Conservation (phyloP, 1,139 yeast genomes). For the Candida sp. region DNA sequence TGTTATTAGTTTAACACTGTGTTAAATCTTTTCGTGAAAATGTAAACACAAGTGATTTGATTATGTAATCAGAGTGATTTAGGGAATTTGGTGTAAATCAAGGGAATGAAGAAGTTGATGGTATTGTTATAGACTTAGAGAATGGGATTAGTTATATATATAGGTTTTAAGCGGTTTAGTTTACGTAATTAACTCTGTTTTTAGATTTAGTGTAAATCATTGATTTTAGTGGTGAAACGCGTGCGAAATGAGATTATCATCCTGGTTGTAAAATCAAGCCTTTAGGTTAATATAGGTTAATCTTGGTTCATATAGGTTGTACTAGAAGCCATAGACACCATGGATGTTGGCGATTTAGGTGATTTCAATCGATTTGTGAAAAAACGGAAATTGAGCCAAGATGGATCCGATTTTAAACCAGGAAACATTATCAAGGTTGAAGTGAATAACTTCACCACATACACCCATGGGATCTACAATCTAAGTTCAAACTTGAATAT, state of each 20-base stretch:
- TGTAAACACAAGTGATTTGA: neutral
- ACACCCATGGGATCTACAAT: slow-evolving; percentile 69
- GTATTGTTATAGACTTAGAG: too few species aligned
- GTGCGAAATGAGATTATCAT: too few species aligned
- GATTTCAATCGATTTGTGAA: neutral
- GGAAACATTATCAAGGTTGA: slow-evolving; percentile 72
- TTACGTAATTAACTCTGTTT: too few species aligned
- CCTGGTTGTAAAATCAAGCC: neutral
- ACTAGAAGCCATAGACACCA: neutral
- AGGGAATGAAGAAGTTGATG: neutral
- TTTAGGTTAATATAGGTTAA: neutral
- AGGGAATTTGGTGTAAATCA: neutral
- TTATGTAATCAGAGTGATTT: neutral
- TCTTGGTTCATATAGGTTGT: neutral
- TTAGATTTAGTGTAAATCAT: neutral
- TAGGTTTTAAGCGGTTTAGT: neutral
- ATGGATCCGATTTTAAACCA: slow-evolving; percentile 20
- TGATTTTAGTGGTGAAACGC: too few species aligned
- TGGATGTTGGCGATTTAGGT: neutral
- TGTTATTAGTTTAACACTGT: neutral
- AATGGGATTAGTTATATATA: too few species aligned
- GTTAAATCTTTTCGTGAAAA: neutral
- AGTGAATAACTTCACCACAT: slow-evolving; percentile 79
- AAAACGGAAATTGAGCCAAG: neutral
- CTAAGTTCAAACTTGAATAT: slow-evolving; percentile 85